phyloP scores from a whole-genome alignment of 352 stramenopile species.

The Globisporangium abappressorium region DNA sequence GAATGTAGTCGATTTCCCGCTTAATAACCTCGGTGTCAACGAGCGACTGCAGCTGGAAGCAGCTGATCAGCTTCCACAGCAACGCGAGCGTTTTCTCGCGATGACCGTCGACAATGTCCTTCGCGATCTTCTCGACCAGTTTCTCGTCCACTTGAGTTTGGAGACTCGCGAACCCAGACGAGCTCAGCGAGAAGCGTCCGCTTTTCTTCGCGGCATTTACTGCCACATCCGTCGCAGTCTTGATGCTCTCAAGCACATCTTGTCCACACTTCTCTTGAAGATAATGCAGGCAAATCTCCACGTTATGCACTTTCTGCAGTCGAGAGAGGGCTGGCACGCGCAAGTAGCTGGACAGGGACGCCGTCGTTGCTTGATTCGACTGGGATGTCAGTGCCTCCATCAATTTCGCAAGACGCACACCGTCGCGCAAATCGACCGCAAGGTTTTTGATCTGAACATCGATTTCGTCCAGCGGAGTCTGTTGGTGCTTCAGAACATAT shows the following conservation, averaged over 20 bases:
- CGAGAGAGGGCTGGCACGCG: conserved; percentile 93
- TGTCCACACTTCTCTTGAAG: conserved; percentile 72
- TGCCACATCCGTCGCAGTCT: conserved; percentile 22
- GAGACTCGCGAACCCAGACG: conserved; percentile 48
- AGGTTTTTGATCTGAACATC: conserved; percentile 92
- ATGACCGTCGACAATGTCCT: conserved; percentile 96
- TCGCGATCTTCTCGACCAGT: conserved; percentile 63
- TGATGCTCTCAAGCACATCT: conserved; percentile 54
- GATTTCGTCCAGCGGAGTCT: conserved; percentile 94
- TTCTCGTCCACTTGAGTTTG: conserved; percentile 55
- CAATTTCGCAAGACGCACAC: conserved; percentile 90
- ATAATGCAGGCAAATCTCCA: conserved; percentile 88
- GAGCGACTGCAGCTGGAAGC: conserved; percentile 88
- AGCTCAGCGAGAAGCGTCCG: conserved; percentile 21
- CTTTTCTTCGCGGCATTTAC: conserved; percentile 11
- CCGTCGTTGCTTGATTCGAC: conserved; percentile 15
- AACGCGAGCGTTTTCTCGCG: conserved; percentile 93
- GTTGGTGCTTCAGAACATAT: conserved; percentile 88
- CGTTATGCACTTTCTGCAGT: conserved; percentile 96
- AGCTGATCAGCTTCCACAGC: conserved; percentile 92
- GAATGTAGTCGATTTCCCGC: conserved; percentile 74
- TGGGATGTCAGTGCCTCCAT: conserved; percentile 85
- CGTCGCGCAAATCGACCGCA: conserved; percentile 95
- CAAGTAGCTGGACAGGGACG: conserved; percentile 73
- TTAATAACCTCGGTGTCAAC: conserved; percentile 72